A percentile compares a stretch with the other conserved stretches of the same genome.
Conservation (phyloP, 1,284 basidiomycete species). For the Malassezia dermatis region DNA sequence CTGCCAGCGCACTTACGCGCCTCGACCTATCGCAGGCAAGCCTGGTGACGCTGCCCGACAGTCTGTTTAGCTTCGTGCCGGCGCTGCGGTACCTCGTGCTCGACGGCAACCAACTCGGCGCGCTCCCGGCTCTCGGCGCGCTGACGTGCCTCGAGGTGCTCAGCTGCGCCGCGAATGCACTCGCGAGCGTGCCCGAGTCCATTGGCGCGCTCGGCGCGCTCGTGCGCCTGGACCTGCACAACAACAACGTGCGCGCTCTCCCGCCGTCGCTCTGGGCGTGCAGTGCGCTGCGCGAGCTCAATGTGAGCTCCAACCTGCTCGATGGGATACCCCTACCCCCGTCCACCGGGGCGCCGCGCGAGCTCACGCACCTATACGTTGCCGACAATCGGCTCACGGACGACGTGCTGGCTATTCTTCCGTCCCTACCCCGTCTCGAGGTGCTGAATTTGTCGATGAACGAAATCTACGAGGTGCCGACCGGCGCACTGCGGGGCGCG, state of each 20-base stretch:
- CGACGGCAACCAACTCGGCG: constrained; percentile 61
- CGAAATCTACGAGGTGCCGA: constrained; percentile 72
- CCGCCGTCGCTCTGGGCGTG: constrained; percentile 77
- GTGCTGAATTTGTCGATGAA: constrained; percentile 93
- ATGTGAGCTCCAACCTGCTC: constrained; percentile 80
- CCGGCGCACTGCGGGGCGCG: constrained; percentile 63
- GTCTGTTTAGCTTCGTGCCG: constrained; percentile 32
- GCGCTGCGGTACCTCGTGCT: constrained; percentile 34
- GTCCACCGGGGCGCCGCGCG: constrained; percentile 50
- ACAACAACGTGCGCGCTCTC: constrained; percentile 74
- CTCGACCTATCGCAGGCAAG: constrained; percentile 86
- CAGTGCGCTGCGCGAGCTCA: constrained; percentile 62
- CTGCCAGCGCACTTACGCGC: constrained; percentile 61
- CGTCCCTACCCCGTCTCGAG: constrained; percentile 53
- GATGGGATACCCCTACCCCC: constrained; percentile 61
- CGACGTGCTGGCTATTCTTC: constrained; percentile 68
- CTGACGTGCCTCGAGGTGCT: constrained; percentile 64
- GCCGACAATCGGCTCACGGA: constrained; percentile 83
- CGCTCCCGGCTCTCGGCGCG: constrained; percentile 70
- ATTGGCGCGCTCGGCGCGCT: constrained; percentile 70
- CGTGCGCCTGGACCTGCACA: constrained; percentile 72
- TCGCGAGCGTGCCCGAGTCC: constrained; percentile 65
- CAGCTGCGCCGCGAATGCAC: constrained; percentile 79
- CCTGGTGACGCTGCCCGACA: constrained; percentile 69
- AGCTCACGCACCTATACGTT: constrained; percentile 67